phyloP scores from a whole-genome alignment of 2,329 filamentous ascomycete species.

The Colletotrichum sp. region DNA sequence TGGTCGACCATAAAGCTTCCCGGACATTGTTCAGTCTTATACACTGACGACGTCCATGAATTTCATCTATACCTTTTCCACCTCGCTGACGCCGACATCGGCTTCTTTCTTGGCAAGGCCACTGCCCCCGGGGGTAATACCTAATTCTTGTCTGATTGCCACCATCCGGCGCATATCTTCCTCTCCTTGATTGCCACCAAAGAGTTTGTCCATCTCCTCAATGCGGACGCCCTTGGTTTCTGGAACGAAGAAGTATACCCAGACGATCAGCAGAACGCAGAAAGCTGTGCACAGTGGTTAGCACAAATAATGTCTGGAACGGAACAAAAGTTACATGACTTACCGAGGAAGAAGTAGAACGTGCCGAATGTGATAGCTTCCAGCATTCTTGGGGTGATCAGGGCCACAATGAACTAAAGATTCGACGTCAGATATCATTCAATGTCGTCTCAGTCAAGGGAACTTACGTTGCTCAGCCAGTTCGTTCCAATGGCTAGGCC shows the following conservation, averaged over 20 bases:
- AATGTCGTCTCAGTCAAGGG: conserved; percentile 57
- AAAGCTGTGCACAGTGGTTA: conserved; percentile 31
- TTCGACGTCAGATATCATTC: conserved; percentile 53
- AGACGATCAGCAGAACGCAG: conserved; percentile 50
- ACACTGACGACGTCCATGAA: neutral
- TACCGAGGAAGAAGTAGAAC: conserved; percentile 64
- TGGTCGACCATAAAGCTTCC: neutral
- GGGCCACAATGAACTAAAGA: conserved; percentile 39
- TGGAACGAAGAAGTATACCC: conserved; percentile 60
- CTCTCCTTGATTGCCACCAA: conserved; percentile 32
- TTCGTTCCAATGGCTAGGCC: conserved; percentile 2
- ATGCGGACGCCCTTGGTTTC: conserved; percentile 61
- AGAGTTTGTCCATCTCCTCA: conserved; percentile 58
- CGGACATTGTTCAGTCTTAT: neutral
- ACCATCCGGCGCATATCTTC: neutral
- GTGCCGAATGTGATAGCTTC: conserved; percentile 55
- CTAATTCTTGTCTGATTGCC: neutral
- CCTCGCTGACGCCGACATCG: neutral
- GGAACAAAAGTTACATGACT: neutral
- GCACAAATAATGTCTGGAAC: neutral
- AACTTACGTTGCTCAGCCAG: conserved; percentile 30
- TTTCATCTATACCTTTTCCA: neutral
- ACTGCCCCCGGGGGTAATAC: neutral
- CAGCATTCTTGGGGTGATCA: conserved; percentile 61
- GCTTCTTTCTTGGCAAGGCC: neutral